Conservation (phyloP, 2,329 filamentous ascomycete genomes). For the Fusarium austroafricanum region DNA sequence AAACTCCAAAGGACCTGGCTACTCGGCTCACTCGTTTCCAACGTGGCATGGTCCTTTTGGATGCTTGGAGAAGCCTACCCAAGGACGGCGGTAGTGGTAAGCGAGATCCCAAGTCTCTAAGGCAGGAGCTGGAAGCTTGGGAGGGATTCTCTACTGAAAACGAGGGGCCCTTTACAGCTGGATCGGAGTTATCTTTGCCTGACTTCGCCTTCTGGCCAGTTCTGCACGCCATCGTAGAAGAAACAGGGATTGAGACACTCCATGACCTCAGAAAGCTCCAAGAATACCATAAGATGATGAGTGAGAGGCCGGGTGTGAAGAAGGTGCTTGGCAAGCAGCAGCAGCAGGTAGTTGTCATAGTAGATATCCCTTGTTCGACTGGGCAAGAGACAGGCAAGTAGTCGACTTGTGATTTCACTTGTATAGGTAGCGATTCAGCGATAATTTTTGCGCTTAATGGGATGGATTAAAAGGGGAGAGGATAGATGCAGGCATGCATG, state of each 20-base stretch:
- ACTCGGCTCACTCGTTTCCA: slow-evolving; percentile 57
- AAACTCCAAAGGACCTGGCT: slow-evolving; percentile 49
- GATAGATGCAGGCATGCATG: background rate
- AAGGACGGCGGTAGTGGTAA: slow-evolving; percentile 7
- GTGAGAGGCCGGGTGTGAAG: slow-evolving; percentile 35
- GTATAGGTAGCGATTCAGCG: background rate
- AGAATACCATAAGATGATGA: slow-evolving; percentile 53
- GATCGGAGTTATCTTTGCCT: slow-evolving; percentile 55
- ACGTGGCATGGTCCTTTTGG: slow-evolving; percentile 51
- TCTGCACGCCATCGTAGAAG: slow-evolving; percentile 58
- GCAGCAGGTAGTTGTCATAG: background rate
- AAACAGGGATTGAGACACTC: slow-evolving; percentile 49
- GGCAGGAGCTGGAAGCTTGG: slow-evolving; percentile 55
- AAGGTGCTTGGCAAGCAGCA: slow-evolving; percentile 39
- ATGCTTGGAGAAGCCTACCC: slow-evolving; percentile 49
- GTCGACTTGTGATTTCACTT: background rate
- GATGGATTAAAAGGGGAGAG: background rate
- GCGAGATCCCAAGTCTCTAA: slow-evolving; percentile 41
- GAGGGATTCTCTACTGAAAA: slow-evolving; percentile 49
- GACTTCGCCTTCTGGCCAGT: slow-evolving; percentile 71
- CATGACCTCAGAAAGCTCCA: slow-evolving; percentile 48
- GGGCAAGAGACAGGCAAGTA: background rate
- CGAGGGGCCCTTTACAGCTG: slow-evolving; percentile 59
- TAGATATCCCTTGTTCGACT: background rate
- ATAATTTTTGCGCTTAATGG: background rate